Conservation (phyloP, 2,329 filamentous ascomycete genomes). For the Emmonsia crescens region DNA sequence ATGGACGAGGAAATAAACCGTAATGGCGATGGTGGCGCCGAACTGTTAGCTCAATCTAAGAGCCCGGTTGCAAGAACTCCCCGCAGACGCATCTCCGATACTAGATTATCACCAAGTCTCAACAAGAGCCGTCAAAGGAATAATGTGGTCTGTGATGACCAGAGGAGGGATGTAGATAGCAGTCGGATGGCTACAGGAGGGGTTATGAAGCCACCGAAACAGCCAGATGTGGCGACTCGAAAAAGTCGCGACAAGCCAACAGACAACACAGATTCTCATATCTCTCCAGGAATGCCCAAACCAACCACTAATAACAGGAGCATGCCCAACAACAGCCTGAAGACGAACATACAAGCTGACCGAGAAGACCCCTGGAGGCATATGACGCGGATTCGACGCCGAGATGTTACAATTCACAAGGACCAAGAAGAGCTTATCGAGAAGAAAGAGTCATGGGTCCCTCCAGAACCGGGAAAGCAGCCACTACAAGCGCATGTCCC, state of each 20-base stretch:
- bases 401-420: slow-evolving; percentile 36
- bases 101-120: background rate
- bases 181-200: background rate
- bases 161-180: background rate
- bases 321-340: background rate
- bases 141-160: background rate
- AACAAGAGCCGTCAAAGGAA: background rate
- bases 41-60: background rate
- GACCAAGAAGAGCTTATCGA: slow-evolving; percentile 43
- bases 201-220: background rate
- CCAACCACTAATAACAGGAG: background rate
- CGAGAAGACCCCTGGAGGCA: slow-evolving; percentile 18
- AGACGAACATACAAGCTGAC: background rate
- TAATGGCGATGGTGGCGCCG: background rate
- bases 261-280: too few species aligned
- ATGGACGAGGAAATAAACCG: background rate
- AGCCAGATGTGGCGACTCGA: background rate
- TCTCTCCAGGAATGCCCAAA: background rate
- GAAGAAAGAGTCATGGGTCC: slow-evolving; percentile 31
- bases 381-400: slow-evolving; percentile 27
- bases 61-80: background rate
- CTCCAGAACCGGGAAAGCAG: slow-evolving; percentile 21
- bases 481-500: slow-evolving; percentile 26
- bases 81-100: background rate
- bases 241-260: background rate